Evolutionary conservation across 768 basidiomycete species (phyloP).

Genomic region (Leucocoprinus leucothites): DNA sequence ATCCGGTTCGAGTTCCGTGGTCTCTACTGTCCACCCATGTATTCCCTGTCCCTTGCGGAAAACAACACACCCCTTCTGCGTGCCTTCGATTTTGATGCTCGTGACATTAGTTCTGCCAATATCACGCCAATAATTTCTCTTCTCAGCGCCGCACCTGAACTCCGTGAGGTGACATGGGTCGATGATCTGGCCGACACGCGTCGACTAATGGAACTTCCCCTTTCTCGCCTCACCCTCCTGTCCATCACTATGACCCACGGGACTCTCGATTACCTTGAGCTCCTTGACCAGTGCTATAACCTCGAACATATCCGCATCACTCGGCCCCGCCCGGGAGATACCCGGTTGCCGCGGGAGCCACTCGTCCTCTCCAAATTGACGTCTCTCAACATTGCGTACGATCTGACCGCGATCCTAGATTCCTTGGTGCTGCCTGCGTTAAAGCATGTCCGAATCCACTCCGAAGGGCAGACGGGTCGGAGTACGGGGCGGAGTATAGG

Average conservation of each 20-base stretch:
- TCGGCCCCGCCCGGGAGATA: conserved; percentile 21
- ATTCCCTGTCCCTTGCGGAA: conserved; percentile 24
- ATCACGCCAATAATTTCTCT: conserved; percentile 26
- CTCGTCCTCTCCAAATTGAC: conserved; percentile 27
- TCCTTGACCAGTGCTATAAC: conserved; percentile 29
- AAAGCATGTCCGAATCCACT: conserved; percentile 27
- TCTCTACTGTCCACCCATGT: conserved; percentile 29
- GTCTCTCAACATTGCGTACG: conserved; percentile 29
- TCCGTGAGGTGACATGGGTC: conserved; percentile 29
- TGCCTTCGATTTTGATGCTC: conserved; percentile 31
- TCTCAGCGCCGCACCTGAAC: conserved; percentile 23
- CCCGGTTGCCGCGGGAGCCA: conserved; percentile 20
- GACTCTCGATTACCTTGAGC: conserved; percentile 27
- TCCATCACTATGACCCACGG: conserved; percentile 29
- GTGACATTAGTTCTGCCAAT: conserved; percentile 29
- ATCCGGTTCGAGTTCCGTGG: conserved; percentile 30
- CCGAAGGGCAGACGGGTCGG: conserved; percentile 7
- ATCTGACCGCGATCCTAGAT: conserved; percentile 26
- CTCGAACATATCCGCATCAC: conserved; percentile 30
- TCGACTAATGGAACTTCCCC: conserved; percentile 26
- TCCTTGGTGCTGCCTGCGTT: conserved; percentile 28
- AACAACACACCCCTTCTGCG: conserved; percentile 22
- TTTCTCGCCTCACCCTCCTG: conserved; percentile 24
- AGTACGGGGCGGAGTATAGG: conserved; percentile 10
- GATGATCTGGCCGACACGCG: conserved; percentile 31